Evolutionary conservation across 139 green algal species (phyloP).

Genomic region (Dunaliella sp.): DNA sequence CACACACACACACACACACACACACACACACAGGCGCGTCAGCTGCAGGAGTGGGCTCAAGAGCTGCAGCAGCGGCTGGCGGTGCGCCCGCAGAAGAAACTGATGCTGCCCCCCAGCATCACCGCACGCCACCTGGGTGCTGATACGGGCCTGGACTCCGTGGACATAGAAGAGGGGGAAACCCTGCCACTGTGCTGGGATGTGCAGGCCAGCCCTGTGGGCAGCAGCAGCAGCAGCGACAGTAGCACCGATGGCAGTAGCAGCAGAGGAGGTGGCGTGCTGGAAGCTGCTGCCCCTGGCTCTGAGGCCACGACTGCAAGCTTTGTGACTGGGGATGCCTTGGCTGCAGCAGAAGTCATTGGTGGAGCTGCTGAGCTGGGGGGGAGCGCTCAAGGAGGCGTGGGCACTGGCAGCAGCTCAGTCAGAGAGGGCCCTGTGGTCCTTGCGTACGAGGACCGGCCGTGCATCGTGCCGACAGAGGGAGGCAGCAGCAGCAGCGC

Average conservation of each 20-base stretch:
- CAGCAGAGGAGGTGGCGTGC: too few relatives aligned
- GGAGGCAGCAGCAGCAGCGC: not conserved
- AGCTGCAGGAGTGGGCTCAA: slow-evolving; percentile 52
- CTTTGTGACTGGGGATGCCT: too few relatives aligned
- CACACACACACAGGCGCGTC: not conserved
- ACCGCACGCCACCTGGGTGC: not conserved
- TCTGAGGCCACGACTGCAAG: too few relatives aligned
- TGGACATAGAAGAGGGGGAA: not conserved
- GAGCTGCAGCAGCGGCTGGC: slow-evolving; percentile 41
- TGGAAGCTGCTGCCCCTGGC: too few relatives aligned
- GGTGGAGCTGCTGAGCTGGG: too few relatives aligned
- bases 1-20: not conserved
- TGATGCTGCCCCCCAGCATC: slow-evolving; percentile 12
- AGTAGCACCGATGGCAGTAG: too few relatives aligned
- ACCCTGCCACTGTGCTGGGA: not conserved
- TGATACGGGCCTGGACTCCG: not conserved
- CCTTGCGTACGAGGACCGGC: not conserved
- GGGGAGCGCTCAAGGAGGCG: too few relatives aligned
- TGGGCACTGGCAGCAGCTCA: too few relatives aligned
- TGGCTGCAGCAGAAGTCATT: too few relatives aligned
- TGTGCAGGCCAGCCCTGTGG: not conserved
- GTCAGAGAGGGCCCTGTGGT: too few relatives aligned
- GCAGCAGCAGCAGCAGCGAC: not conserved
- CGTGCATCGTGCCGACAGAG: not conserved
- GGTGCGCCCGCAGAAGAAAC: slow-evolving; percentile 15